Conservation (phyloP, 2,329 filamentous ascomycete genomes). For the Ceratocystis eucalypticola region DNA sequence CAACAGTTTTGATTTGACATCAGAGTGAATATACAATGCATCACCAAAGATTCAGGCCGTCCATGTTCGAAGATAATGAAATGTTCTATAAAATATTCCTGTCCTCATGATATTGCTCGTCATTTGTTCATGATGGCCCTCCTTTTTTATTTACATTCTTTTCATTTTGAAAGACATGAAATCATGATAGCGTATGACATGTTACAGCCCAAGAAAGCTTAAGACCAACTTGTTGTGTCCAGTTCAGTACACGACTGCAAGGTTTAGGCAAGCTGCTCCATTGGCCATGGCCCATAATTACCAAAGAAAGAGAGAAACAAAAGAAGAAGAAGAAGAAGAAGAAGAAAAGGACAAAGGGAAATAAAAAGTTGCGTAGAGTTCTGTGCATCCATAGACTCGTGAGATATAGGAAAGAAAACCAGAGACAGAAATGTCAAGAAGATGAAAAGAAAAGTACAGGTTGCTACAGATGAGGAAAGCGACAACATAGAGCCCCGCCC, state of each 20-base stretch:
- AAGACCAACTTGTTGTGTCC: neutral
- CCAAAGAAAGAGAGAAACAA: conserved; percentile 6
- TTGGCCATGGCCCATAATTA: neutral
- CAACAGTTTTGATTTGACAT: too few species aligned
- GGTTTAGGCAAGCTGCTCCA: neutral
- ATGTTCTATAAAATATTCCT: conserved; percentile 1
- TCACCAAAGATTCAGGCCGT: neutral
- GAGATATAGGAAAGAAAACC: conserved; percentile 4
- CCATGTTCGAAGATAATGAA: neutral
- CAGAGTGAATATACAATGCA: neutral
- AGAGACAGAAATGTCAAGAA: neutral
- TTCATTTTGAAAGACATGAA: neutral
- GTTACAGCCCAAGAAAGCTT: neutral
- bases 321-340: neutral
- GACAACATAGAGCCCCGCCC: neutral
- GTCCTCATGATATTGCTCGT: neutral
- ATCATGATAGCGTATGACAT: neutral
- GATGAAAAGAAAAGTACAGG: neutral
- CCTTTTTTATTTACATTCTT: too few species aligned
- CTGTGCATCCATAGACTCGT: conserved; percentile 1
- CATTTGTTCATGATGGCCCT: neutral
- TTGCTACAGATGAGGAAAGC: neutral
- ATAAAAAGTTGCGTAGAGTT: conserved; percentile 3
- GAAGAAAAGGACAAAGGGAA: neutral
- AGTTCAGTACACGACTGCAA: neutral